Evolutionary conservation across 345 rosid species (phyloP).

Genomic region (Euclidium syriacum): DNA sequence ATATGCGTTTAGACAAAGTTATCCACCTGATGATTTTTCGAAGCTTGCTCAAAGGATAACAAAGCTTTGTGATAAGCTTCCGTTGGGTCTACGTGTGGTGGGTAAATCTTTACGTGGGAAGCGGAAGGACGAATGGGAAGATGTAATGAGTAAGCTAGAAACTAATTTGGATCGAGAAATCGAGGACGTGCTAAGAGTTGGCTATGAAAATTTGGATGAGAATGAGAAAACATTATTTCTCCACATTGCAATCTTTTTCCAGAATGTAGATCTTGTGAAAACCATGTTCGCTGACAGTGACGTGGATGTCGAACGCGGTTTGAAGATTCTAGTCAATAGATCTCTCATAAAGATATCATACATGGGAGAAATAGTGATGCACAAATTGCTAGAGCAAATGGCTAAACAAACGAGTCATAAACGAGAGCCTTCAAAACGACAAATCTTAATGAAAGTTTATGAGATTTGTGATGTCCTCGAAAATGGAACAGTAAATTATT

Average conservation of each 20-base stretch:
- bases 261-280: too few species aligned
- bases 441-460: slow-evolving; percentile 20
- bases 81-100: not conserved
- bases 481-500: too few species aligned
- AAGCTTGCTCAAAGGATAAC: too few species aligned
- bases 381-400: slow-evolving; percentile 25
- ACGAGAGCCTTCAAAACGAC: slow-evolving; percentile 3
- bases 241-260: too few species aligned
- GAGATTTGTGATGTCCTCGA: too few species aligned
- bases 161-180: too few species aligned
- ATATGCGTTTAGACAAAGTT: too few species aligned
- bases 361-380: not conserved
- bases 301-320: not conserved
- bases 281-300: too few species aligned
- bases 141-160: not conserved
- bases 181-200: too few species aligned
- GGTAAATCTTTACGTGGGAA: not conserved
- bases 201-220: slow-evolving; percentile 20
- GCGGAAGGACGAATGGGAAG: not conserved
- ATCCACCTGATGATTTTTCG: too few species aligned
- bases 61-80: too few species aligned
- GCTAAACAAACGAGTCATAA: not conserved
- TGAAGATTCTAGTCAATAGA: not conserved
- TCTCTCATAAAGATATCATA: slow-evolving; percentile 1
- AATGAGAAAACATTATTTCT: slow-evolving; percentile 16